Base-by-base conservation (phyloP, 257 asterid species). In the Penstemon newberryi region DNA sequence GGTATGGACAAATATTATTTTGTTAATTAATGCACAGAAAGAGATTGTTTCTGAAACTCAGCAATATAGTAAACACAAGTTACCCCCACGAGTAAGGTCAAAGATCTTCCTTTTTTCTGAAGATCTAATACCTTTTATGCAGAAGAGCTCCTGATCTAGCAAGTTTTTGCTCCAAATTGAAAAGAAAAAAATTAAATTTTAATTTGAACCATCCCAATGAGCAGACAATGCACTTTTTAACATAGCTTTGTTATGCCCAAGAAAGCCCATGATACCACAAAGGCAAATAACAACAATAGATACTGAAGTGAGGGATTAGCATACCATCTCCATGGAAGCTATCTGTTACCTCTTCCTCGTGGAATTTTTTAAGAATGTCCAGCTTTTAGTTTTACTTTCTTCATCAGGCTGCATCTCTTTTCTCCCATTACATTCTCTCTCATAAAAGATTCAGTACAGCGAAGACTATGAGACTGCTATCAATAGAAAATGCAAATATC, bases 391-490 rank as follows among this genome's bases (percentile, higher is more conserved):
- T 73, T 86, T 92, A 76, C 79, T 80, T 73, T 78, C 80, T 13
- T 79, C 87, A 58, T 80, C 74, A 40, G 96, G 81, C 75, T 85
- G 85, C 61, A 80, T 45, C 42, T 81, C 95, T 55, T 81, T 70
- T 85, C 97, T 78, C 36, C 90, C 82, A 80, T 72, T 33, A 92
- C 98, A 81, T 92, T 92, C 39, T 92, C 98, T 74, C 79, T 83
- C 97, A 88, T 92, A 75, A 92, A 89, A 63, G 93, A 87, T 75
- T 92, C 98, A 2, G 91, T 87, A 63, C 96, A 89, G 8, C 87
- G 85, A 74, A 86, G 81, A 73, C 95, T 88, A 75, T 92, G 98
- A 61, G 97, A 87, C 96, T 87, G 87, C 78, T 44, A 73, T 54
- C n/a, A 70, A 7, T 53, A 65, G 52, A 64, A 65, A 33, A 73